Evolutionary conservation across 108 stramenopile genomes (phyloP).

Genomic region (Fistulifera pelliculosa): DNA sequence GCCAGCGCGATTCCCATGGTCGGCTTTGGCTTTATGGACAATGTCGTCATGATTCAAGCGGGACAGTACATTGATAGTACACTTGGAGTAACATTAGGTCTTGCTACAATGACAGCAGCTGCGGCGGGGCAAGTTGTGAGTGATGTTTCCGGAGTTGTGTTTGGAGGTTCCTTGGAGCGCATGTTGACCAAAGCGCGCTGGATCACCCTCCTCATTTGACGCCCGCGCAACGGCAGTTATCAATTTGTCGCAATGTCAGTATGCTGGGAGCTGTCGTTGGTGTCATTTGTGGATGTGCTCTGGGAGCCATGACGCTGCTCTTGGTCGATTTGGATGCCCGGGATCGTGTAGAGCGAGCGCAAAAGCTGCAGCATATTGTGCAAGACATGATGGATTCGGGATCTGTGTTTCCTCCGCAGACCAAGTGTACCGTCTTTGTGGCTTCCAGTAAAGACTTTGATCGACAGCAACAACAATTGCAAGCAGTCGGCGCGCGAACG

Average conservation of each 20-base stretch:
- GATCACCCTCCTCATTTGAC: slow-evolving; percentile 16
- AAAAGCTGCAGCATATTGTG: neutral
- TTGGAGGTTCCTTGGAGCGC: slow-evolving; percentile 30
- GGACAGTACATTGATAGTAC: slow-evolving; percentile 56
- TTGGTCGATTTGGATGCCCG: slow-evolving; percentile 10
- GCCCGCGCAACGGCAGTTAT: slow-evolving; percentile 16
- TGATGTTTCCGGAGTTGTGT: slow-evolving; percentile 26
- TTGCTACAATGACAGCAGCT: slow-evolving; percentile 66
- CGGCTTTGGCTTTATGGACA: slow-evolving; percentile 75
- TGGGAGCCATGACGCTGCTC: slow-evolving; percentile 31
- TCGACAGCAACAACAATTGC: no score
- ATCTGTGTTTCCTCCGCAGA: no score
- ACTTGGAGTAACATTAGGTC: slow-evolving; percentile 52
- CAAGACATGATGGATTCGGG: slow-evolving; percentile 2
- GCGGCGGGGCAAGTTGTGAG: slow-evolving; percentile 46
- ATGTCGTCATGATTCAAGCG: slow-evolving; percentile 63
- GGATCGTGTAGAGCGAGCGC: neutral
- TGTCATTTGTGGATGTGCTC: slow-evolving; percentile 51
- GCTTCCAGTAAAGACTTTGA: no score
- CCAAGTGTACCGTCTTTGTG: no score
- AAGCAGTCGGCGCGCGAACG: no score
- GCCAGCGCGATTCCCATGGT: slow-evolving; percentile 35
- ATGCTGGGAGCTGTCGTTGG: slow-evolving; percentile 37
- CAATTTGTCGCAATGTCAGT: slow-evolving; percentile 10
- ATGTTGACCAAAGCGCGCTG: slow-evolving; percentile 7